These are phyloP conservation scores for Euclidium syriacum DNA, from an alignment of 345 rosid species.

Conservation along the genomic window DNA sequence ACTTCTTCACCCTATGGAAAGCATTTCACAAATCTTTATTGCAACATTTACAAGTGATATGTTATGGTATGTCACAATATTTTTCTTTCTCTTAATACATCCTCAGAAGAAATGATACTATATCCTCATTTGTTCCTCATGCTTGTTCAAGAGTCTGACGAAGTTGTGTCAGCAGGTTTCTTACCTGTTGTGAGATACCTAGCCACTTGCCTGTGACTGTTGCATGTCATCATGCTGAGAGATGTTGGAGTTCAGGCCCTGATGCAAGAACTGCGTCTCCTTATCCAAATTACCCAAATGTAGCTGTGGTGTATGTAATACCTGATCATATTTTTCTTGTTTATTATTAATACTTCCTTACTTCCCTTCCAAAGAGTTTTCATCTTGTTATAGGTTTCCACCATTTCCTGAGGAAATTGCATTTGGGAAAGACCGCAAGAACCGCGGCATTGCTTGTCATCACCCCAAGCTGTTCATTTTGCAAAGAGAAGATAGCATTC, in stretches of 20 bases:
- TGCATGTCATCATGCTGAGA: constrained; percentile 73
- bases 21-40: constrained; percentile 57
- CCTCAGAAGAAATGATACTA: not conserved
- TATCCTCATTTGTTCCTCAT: not conserved
- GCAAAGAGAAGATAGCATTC: constrained; percentile 73
- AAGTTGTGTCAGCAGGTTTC: constrained; percentile 50
- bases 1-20: constrained; percentile 68
- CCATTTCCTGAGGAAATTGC: constrained; percentile 81
- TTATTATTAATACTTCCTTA: not conserved
- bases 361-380: constrained; percentile 9
- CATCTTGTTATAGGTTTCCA: constrained; percentile 55
- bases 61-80: constrained; percentile 43
- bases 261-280: constrained; percentile 58
- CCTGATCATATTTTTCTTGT: not conserved
- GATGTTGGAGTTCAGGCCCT: constrained; percentile 73
- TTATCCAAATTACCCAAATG: constrained; percentile 61
- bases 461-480: constrained; percentile 82
- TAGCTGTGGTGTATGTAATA: constrained; percentile 61
- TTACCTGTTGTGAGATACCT: constrained; percentile 67
- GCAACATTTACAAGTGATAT: constrained; percentile 90
- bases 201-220: constrained; percentile 70
- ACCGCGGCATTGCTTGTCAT: constrained; percentile 87
- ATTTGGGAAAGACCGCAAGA: constrained; percentile 77
- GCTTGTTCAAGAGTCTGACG: constrained; percentile 20
- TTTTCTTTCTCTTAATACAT: too few relatives aligned